A percentile compares a stretch with the other conserved stretches of the same genome.
These are phyloP conservation scores for Imleria badia DNA, from an alignment of 768 basidiomycete species.

Conservation along the genomic window DNA sequence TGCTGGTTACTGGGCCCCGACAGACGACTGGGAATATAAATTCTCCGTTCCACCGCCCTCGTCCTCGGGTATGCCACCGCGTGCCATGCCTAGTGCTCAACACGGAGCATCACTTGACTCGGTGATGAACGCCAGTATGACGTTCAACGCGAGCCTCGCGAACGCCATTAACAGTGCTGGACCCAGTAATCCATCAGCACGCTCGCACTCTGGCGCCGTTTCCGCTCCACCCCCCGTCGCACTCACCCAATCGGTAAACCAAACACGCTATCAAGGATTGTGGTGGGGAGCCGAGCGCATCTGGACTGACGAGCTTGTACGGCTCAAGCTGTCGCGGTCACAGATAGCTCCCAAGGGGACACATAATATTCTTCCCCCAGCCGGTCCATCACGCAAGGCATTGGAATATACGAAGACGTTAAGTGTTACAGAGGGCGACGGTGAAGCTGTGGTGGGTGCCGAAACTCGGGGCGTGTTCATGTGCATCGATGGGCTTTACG, in stretches of 20 bases:
- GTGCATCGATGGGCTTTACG: constrained; percentile 62
- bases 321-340: constrained; percentile 67
- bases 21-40: constrained; percentile 70
- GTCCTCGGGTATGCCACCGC: constrained; percentile 1
- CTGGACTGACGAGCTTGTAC: constrained; percentile 83
- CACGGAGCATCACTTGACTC: constrained; percentile 36
- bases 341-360: constrained; percentile 68
- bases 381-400: constrained; percentile 47
- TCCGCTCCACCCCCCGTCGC: constrained; percentile 18
- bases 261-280: constrained; percentile 71
- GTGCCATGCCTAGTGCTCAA: constrained; percentile 7
- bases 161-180: constrained; percentile 1
- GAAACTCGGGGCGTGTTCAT: constrained; percentile 65
- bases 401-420: constrained; percentile 29
- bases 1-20: constrained; percentile 65
- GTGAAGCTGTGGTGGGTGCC: constrained; percentile 22
- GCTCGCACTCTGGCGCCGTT: constrained; percentile 2
- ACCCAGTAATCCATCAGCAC: constrained; percentile 1
- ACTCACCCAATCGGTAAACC: constrained; percentile 38
- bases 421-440: neutral
- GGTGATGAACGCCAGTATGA: constrained; percentile 46
- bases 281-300: constrained; percentile 93
- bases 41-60: constrained; percentile 40
- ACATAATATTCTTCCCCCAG: constrained; percentile 56
- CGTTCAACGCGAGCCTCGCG: constrained; percentile 39